phyloP scores from a whole-genome alignment of 2,329 filamentous ascomycete genomes.

The Aureobasidium zeae region DNA sequence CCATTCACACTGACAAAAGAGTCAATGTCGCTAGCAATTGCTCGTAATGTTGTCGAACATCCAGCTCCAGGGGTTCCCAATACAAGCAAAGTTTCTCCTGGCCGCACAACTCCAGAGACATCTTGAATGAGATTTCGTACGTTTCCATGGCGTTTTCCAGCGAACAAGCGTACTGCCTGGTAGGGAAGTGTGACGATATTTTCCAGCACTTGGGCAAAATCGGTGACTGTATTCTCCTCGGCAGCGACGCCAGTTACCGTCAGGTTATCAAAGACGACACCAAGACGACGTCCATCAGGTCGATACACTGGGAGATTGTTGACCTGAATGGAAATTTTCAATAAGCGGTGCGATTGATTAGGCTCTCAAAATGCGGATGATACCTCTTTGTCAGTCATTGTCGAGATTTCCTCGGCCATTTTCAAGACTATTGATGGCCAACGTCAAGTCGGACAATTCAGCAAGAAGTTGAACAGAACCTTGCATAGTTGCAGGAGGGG shows the following conservation, averaged over 20 bases:
- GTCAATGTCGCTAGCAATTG: slow-evolving; percentile 51
- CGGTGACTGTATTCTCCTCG: slow-evolving; percentile 14
- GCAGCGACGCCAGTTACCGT: slow-evolving; percentile 11
- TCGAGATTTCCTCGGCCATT: no score
- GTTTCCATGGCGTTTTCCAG: slow-evolving; percentile 4
- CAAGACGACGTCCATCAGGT: slow-evolving; percentile 13
- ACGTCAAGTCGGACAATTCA: neutral
- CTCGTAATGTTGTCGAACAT: slow-evolving; percentile 59
- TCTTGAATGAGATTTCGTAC: slow-evolving; percentile 15
- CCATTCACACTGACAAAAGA: slow-evolving; percentile 40
- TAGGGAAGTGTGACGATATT: slow-evolving; percentile 13
- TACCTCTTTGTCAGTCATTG: slow-evolving; percentile 15
- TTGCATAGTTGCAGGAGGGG: neutral
- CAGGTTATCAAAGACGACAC: slow-evolving; percentile 15
- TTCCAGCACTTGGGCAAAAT: slow-evolving; percentile 13
- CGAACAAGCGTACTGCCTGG: slow-evolving; percentile 7
- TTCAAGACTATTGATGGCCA: no score
- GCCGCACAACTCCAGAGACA: slow-evolving; percentile 14
- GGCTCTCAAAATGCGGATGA: neutral
- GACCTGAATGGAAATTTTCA: neutral
- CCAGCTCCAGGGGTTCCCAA: slow-evolving; percentile 24
- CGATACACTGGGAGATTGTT: slow-evolving; percentile 12
- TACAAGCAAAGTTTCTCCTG: slow-evolving; percentile 17
- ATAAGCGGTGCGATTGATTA: neutral
- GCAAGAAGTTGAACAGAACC: neutral